These are phyloP conservation scores for Cryptococcus amylolentus DNA, from an alignment of 1,284 basidiomycete species.

Conservation along the genomic window DNA sequence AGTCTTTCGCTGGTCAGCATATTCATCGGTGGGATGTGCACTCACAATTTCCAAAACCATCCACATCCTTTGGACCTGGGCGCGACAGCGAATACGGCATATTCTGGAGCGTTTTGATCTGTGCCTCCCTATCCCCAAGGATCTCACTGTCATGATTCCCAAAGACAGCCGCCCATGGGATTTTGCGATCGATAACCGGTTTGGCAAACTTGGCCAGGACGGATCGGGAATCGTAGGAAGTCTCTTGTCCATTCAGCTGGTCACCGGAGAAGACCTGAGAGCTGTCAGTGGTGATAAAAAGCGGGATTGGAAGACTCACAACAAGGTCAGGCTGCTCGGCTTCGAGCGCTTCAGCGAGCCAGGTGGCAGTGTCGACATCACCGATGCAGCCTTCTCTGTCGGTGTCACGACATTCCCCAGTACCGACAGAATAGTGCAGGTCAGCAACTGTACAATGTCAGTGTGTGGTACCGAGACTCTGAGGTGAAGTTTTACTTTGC, in stretches of 20 bases:
- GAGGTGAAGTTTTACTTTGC: constrained; percentile 53
- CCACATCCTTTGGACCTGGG: constrained; percentile 72
- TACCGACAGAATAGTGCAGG: constrained; percentile 74
- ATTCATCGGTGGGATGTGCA: background rate
- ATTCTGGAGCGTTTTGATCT: constrained; percentile 67
- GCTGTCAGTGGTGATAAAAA: background rate
- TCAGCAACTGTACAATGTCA: constrained; percentile 61
- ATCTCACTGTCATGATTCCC: constrained; percentile 83
- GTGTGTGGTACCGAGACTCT: background rate
- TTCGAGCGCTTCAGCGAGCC: constrained; percentile 69
- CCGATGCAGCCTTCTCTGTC: constrained; percentile 54
- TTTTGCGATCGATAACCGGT: constrained; percentile 67
- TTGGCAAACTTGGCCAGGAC: constrained; percentile 82
- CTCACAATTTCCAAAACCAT: constrained; percentile 78
- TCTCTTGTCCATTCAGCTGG: constrained; percentile 75
- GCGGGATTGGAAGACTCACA: constrained; percentile 49
- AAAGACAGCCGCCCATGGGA: constrained; percentile 87
- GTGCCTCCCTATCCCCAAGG: constrained; percentile 58
- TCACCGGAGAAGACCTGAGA: constrained; percentile 65
- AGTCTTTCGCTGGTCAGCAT: constrained; percentile 48
- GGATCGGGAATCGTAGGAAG: constrained; percentile 79
- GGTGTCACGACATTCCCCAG: constrained; percentile 69
- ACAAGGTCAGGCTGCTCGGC: constrained; percentile 83
- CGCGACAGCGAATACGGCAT: constrained; percentile 82
- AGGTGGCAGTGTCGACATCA: constrained; percentile 68